Evolutionary conservation across 495 filamentous ascomycete genomes (phyloP).

Genomic region (Aspergillus ellipticus): DNA sequence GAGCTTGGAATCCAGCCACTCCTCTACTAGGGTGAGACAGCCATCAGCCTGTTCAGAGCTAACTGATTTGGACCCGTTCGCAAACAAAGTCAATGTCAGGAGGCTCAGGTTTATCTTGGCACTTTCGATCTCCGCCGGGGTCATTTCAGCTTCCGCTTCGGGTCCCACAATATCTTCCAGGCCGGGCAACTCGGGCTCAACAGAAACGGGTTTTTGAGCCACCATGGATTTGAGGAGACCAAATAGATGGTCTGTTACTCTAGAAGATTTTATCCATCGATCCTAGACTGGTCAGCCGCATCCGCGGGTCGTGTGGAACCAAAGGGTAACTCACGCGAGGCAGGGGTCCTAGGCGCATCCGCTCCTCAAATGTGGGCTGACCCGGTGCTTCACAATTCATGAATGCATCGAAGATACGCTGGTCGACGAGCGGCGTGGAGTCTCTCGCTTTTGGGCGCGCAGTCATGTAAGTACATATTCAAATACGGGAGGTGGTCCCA

Average conservation of each 20-base stretch:
- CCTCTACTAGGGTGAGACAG: slow-evolving; percentile 30
- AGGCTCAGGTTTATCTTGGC: slow-evolving; percentile 30
- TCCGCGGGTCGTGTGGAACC: not conserved
- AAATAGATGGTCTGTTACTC: slow-evolving; percentile 36
- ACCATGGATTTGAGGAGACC: slow-evolving; percentile 29
- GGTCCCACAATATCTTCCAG: slow-evolving; percentile 24
- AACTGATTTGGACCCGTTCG: slow-evolving; percentile 35
- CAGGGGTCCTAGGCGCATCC: slow-evolving; percentile 36
- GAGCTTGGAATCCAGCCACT: slow-evolving; percentile 30
- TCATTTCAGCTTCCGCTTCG: slow-evolving; percentile 30
- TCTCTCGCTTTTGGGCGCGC: slow-evolving; percentile 26
- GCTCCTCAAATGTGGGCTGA: slow-evolving; percentile 39
- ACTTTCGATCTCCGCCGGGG: slow-evolving; percentile 30
- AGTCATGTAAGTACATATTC: slow-evolving; percentile 4
- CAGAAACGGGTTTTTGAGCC: slow-evolving; percentile 30
- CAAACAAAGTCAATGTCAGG: slow-evolving; percentile 30
- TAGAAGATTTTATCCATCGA: slow-evolving; percentile 36
- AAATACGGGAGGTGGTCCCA: not conserved
- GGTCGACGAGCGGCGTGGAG: slow-evolving; percentile 25
- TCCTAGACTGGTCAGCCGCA: slow-evolving; percentile 21
- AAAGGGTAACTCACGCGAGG: slow-evolving; percentile 30
- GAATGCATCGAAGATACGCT: slow-evolving; percentile 38
- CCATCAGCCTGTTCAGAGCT: slow-evolving; percentile 29
- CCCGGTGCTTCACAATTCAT: slow-evolving; percentile 43
- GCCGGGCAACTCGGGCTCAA: slow-evolving; percentile 25